phyloP scores from a whole-genome alignment of 345 rosid genomes.

The Excoecaria cochinchinensis region DNA sequence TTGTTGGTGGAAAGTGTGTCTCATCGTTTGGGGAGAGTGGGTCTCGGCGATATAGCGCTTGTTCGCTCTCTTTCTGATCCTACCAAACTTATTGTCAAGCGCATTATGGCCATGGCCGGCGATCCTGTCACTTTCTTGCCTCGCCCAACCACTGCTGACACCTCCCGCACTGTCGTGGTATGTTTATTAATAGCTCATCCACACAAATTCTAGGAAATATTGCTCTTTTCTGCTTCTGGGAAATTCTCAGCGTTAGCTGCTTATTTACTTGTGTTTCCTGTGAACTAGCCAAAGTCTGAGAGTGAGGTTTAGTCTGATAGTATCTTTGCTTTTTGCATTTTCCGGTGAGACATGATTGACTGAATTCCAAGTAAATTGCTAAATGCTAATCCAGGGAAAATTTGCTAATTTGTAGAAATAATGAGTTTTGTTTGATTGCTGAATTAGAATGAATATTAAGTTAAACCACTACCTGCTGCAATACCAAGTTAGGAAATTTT shows the following conservation, averaged over 20 bases:
- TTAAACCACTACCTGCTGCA: not conserved
- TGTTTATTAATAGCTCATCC: not conserved
- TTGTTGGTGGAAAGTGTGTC: constrained; percentile 61
- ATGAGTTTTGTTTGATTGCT: not conserved
- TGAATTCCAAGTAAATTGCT: not conserved
- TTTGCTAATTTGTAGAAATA: not conserved
- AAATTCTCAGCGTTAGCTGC: not conserved
- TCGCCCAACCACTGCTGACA: constrained; percentile 19
- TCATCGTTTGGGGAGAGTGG: constrained; percentile 55
- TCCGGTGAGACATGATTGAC: not conserved
- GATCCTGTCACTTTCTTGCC: constrained; percentile 53
- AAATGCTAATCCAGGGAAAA: not conserved
- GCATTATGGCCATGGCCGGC: constrained; percentile 69
- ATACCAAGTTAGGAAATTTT: not conserved
- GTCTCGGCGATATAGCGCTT: constrained; percentile 67
- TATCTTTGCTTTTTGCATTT: not conserved
- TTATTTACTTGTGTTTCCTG: not conserved
- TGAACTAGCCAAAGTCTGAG: not conserved
- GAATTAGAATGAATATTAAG: not conserved
- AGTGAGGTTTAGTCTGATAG: not conserved
- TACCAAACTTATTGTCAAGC: constrained; percentile 51
- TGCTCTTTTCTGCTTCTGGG: too few relatives aligned
- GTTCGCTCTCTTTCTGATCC: constrained; percentile 77
- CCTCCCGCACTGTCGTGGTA: constrained; percentile 18
- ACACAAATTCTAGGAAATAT: too few relatives aligned